Base-by-base conservation (phyloP, 2,329 filamentous ascomycete species). In the Graphilbum ipis-grandicollis region DNA sequence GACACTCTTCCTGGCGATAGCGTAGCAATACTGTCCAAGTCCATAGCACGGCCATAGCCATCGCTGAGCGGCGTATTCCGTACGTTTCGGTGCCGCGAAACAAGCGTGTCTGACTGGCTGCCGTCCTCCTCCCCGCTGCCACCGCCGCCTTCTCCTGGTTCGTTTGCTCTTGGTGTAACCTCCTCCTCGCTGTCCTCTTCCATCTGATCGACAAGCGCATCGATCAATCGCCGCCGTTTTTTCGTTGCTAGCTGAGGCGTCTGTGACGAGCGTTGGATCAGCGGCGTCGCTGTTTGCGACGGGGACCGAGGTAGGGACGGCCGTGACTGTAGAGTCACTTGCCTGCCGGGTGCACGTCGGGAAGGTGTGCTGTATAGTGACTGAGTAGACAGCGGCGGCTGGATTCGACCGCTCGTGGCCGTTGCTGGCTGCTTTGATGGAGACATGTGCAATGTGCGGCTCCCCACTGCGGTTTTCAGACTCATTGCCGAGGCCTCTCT, bases 171-270 rank as follows among this genome's bases (percentile, higher is more conserved):
- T n/a, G n/a, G n/a, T n/a, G n/a, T n/a, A n/a, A n/a, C n/a, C n/a
- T n/a, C n/a, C n/a, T n/a, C n/a, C n/a, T n/a, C n/a, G n/a, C n/a
- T n/a, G n/a, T 49, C 56, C 7, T 55, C 51, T 13, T 54, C 51
- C 25, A 49, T 54, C 43, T 63, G 61, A 1, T 55, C 57, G 7
- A 52, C 54, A 17, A 65, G 44, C 1, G 57, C 48, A 46, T 65
- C 61, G 23, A 65, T 65, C 30, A 65, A 43, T 17, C 61, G 56
- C 15, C 39, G 43, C 3, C 45, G 36, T 19, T 44, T 46, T 26
- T 40, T 36, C 26, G 38, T 30, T 2, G 23, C 10, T 2, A n/a
- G n/a, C n/a, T n/a, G n/a, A n/a, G n/a, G n/a, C n/a, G 32, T 26
- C 14, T 41, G 42, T 8, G 17, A 36, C 2, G 36, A 18, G 13